Conservation (phyloP, 108 stramenopile species). For the Nannochloropsis gaditana region DNA sequence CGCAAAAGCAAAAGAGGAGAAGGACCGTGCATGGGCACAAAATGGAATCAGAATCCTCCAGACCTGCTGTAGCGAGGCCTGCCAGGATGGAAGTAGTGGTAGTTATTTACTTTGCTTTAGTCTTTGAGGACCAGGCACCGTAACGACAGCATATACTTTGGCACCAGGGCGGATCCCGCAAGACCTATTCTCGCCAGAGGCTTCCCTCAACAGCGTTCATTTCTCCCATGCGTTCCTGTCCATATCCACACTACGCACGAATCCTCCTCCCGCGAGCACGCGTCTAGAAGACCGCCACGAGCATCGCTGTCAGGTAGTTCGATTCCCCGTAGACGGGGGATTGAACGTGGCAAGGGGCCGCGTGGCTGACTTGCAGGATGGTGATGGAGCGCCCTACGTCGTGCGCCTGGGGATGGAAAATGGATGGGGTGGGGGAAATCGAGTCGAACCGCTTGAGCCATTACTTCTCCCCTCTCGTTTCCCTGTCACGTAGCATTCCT, state of each 20-base stretch:
- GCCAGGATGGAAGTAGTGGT: too few relatives aligned
- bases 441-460: background rate
- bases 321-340: background rate
- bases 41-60: too few relatives aligned
- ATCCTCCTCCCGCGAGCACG: too few relatives aligned
- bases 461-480: background rate
- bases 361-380: slow-evolving; percentile 4
- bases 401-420: background rate
- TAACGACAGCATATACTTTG: too few relatives aligned
- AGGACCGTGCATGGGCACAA: background rate
- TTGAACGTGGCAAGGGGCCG: background rate
- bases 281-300: background rate
- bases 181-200: too few relatives aligned
- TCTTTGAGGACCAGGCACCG: too few relatives aligned
- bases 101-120: too few relatives aligned
- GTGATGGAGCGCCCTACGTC: background rate
- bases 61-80: too few relatives aligned
- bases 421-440: background rate
- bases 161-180: too few relatives aligned
- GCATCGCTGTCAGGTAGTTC: background rate
- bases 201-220: too few relatives aligned
- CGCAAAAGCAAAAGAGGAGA: background rate
- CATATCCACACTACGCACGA: too few relatives aligned
- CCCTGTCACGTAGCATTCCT: background rate
- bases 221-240: too few relatives aligned